Evolutionary conservation across 345 rosid species (phyloP), one percentile per base, ranked within the genome.

Genomic region (Populus deltoides): DNA sequence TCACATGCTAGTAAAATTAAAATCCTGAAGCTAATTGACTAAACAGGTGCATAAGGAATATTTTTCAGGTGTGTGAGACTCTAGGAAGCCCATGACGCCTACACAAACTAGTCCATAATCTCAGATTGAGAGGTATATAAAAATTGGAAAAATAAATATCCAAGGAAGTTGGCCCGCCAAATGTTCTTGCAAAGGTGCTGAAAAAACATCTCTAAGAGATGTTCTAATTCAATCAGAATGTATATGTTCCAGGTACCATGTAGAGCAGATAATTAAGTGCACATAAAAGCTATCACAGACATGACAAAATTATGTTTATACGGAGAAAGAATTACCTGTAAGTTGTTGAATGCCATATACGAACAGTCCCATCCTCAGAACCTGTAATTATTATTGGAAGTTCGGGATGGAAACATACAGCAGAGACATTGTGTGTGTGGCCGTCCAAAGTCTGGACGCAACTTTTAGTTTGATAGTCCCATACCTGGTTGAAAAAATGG

Each of bases 341-440:
- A 73, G 92, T 93, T 86, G 93, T 89, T 53, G 90, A 84, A 86
- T 91, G 92, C 97, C 97, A 93, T 80, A 93, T 85, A 33, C 94
- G 89, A 77, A 88, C 92, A 36, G 96, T 91, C 63, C 92, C 92
- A 83, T 93, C 97, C 85, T 93, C 97, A 15, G 97, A 93, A 83
- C 97, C 92, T 6, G 97, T 93, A 33, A 91, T 85, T 70, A 93
- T 89, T 35, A 89, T 89, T 29, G 97, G 97, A 59, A 93, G 93
- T 76, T 93, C 96, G 22, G 97, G 97, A 78, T 91, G 97, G 72
- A 90, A 90, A 83, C 87, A 88, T 74, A 89, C 91, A 62, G 94
- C 97, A 75, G 94, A 89, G 63, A 93, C 92, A 89, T 93, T 93
- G 81, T 91, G 92, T n/a, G 97, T 88, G 75, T 93, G 97, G 68